phyloP scores from a whole-genome alignment of 2,329 filamentous ascomycete species.

The Trichophyton benhamiae region DNA sequence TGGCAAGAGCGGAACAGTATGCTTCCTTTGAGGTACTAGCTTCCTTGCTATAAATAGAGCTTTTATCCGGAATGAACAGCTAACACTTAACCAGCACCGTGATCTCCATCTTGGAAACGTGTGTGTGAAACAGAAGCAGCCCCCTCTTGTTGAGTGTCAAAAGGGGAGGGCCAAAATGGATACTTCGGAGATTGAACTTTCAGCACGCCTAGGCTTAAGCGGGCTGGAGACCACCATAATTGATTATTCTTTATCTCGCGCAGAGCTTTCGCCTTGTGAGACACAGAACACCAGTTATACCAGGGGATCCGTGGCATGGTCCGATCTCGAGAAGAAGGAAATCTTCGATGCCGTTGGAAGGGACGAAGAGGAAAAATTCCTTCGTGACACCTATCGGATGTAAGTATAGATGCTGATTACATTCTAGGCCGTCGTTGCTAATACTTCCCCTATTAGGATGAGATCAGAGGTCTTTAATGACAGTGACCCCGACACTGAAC shows the following conservation, averaged over 20 bases:
- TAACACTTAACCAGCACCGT: slow-evolving; percentile 36
- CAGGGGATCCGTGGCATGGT: slow-evolving; percentile 26
- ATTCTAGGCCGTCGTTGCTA: not conserved
- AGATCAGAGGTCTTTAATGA: slow-evolving; percentile 32
- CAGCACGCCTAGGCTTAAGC: slow-evolving; percentile 40
- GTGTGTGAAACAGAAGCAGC: slow-evolving; percentile 38
- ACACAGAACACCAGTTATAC: slow-evolving; percentile 14
- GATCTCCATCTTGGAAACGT: slow-evolving; percentile 57
- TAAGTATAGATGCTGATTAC: slow-evolving; percentile 16
- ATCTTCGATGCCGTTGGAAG: slow-evolving; percentile 32
- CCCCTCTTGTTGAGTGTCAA: not conserved
- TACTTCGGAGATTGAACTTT: not conserved
- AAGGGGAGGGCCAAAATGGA: not conserved
- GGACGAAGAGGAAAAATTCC: slow-evolving; percentile 30
- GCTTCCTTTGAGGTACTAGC: slow-evolving; percentile 43
- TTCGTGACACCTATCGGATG: slow-evolving; percentile 33
- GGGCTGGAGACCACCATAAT: slow-evolving; percentile 52
- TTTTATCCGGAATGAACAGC: slow-evolving; percentile 6
- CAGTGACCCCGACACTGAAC: slow-evolving; percentile 24
- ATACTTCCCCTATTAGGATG: slow-evolving; percentile 22
- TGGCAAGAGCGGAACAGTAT: slow-evolving; percentile 49
- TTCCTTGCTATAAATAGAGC: slow-evolving; percentile 6
- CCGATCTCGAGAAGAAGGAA: slow-evolving; percentile 33
- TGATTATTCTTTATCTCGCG: slow-evolving; percentile 56
- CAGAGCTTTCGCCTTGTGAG: slow-evolving; percentile 29